Evolutionary conservation across 2,329 filamentous ascomycete species (phyloP).

Genomic region (Colletotrichum trifolii): DNA sequence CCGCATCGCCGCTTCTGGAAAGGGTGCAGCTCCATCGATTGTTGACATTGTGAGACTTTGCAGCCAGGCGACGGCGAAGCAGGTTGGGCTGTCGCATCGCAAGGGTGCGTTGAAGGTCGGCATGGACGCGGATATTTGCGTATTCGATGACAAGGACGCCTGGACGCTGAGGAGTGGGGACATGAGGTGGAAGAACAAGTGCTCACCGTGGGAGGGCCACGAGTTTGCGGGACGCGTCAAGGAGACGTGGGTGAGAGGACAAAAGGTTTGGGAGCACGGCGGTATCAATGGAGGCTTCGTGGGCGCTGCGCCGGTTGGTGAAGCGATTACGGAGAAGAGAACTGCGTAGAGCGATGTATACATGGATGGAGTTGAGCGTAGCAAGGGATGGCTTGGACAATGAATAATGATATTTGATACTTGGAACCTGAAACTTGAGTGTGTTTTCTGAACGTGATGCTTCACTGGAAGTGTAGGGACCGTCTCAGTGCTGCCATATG

Average conservation of each 20-base stretch:
- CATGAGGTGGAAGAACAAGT: conserved; percentile 96
- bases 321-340: conserved; percentile 71
- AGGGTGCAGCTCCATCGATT: conserved; percentile 60
- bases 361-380: conserved; percentile 9
- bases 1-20: conserved; percentile 61
- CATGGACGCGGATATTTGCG: conserved; percentile 89
- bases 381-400: not conserved
- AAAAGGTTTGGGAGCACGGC: conserved; percentile 78
- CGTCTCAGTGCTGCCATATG: too few relatives aligned
- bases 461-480: too few relatives aligned
- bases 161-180: conserved; percentile 81
- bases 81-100: conserved; percentile 83
- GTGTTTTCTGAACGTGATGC: too few relatives aligned
- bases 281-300: conserved; percentile 63
- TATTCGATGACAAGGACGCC: conserved; percentile 86
- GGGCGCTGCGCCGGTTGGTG: conserved; percentile 57
- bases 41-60: conserved; percentile 88
- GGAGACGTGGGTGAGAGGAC: conserved; percentile 87
- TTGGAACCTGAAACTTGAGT: too few relatives aligned
- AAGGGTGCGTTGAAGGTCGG: conserved; percentile 87
- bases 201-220: conserved; percentile 89
- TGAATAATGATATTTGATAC: not conserved
- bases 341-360: conserved; percentile 44
- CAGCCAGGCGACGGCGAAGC: conserved; percentile 84
- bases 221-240: conserved; percentile 80